Percentiles rank a stretch among this genome's conserved stretches.
phyloP scores from a whole-genome alignment of 1,139 yeast species.

The Pichia inconspicua region DNA sequence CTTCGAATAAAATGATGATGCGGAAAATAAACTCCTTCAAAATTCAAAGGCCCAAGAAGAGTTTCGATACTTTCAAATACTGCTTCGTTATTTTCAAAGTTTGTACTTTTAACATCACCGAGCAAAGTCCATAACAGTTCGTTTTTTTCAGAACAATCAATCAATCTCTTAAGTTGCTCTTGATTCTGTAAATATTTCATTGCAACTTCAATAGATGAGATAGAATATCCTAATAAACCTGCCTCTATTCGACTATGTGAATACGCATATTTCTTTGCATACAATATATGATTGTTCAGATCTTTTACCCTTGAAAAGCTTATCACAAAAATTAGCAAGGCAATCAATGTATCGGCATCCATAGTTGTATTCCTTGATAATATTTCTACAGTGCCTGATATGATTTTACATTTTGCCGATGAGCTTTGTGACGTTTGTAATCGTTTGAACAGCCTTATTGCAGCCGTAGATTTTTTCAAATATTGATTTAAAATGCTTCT shows the following conservation, averaged over 20 bases:
- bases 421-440: constrained; percentile 46
- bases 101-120: constrained; percentile 23
- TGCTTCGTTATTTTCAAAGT: constrained; percentile 15
- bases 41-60: constrained; percentile 15
- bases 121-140: constrained; percentile 48
- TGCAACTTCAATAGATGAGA: constrained; percentile 82
- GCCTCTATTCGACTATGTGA: constrained; percentile 24
- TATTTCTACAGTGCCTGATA: constrained; percentile 46
- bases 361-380: constrained; percentile 37
- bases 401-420: constrained; percentile 43
- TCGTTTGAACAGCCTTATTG: constrained; percentile 47
- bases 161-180: constrained; percentile 32
- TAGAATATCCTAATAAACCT: constrained; percentile 40
- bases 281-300: constrained; percentile 57
- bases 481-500: constrained; percentile 24
- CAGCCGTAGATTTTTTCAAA: constrained; percentile 44
- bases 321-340: constrained; percentile 64
- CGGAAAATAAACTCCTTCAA: constrained; percentile 28
- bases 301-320: constrained; percentile 53
- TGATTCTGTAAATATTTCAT: constrained; percentile 48
- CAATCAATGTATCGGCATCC: constrained; percentile 78
- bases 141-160: constrained; percentile 38
- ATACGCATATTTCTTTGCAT: constrained; percentile 56
- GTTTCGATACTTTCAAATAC: constrained; percentile 11
- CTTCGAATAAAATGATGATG: constrained; percentile 40